Percentiles rank a stretch among this genome's conserved stretches.
Evolutionary conservation across 768 basidiomycete species (phyloP).

Genomic region (Candolleomyces efflorescens): DNA sequence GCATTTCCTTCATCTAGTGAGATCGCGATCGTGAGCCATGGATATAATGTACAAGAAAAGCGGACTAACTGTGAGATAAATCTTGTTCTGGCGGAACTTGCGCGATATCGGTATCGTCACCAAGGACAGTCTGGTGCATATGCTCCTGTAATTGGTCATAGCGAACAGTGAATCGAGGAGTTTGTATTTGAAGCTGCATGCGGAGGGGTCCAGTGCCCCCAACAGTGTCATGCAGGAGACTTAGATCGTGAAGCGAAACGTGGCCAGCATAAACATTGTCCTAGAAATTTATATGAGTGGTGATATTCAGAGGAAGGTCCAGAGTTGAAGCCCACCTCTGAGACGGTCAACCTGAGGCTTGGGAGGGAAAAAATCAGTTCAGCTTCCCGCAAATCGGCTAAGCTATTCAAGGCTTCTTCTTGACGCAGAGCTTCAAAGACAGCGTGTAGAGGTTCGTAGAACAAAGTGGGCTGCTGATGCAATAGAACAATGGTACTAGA

Average conservation of each 20-base stretch:
- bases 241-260: conserved; percentile 68
- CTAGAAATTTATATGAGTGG: conserved; percentile 28
- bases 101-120: conserved; percentile 1
- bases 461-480: conserved; percentile 61
- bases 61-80: too few relatives aligned
- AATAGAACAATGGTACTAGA: conserved; percentile 44
- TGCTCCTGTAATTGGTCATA: conserved; percentile 63
- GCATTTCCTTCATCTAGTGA: not conserved
- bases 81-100: too few relatives aligned
- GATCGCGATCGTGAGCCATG: too few relatives aligned
- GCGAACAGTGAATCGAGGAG: conserved; percentile 62
- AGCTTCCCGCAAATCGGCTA: conserved; percentile 46
- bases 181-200: conserved; percentile 41
- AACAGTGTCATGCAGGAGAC: conserved; percentile 63
- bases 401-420: conserved; percentile 46
- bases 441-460: conserved; percentile 68
- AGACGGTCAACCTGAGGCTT: conserved; percentile 58
- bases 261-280: conserved; percentile 69
- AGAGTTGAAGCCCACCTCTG: conserved; percentile 47
- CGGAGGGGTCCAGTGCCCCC: conserved; percentile 60
- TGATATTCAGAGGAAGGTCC: not conserved
- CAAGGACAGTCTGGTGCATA: conserved; percentile 27
- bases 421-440: conserved; percentile 72
- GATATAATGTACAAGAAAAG: too few relatives aligned
- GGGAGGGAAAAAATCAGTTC: conserved; percentile 71